A percentile compares a stretch with the other conserved stretches of the same genome.
Conservation (phyloP, 768 basidiomycete species). For the Mycena chlorophos region DNA sequence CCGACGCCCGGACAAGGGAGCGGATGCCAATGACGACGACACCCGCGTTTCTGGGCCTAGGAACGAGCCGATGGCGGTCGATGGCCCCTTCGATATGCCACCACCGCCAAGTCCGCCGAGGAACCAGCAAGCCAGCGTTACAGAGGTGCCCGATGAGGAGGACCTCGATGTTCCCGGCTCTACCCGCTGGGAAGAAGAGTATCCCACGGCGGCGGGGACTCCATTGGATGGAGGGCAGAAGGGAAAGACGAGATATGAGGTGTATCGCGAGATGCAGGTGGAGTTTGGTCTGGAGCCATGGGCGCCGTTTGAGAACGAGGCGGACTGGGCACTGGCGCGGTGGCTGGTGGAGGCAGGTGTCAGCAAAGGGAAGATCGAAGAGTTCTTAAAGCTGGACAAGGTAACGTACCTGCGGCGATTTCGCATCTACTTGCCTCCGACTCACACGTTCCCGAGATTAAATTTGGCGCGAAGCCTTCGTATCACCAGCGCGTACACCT, state of each 20-base stretch:
- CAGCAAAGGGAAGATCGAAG: constrained; percentile 1
- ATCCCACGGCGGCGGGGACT: constrained; percentile 4
- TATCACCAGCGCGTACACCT: constrained; percentile 8
- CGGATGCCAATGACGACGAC: background rate
- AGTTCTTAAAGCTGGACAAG: constrained; percentile 10
- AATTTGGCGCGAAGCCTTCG: background rate
- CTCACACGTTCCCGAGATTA: background rate
- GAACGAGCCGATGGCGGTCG: background rate
- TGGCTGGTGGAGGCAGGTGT: constrained; percentile 12
- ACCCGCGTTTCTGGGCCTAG: background rate
- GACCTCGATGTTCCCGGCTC: background rate
- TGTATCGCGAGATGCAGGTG: background rate
- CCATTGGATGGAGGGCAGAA: background rate
- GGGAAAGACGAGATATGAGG: constrained; percentile 6
- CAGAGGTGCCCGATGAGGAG: constrained; percentile 12
- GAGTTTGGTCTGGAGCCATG: background rate
- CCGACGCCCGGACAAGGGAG: background rate
- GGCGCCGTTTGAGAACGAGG: constrained; percentile 9
- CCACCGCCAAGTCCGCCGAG: background rate
- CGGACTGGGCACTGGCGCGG: constrained; percentile 11
- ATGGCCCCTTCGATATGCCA: background rate
- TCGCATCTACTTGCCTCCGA: background rate
- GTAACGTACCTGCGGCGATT: background rate
- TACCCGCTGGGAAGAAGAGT: constrained; percentile 10
- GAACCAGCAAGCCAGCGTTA: background rate